Base-by-base conservation (phyloP, 139 green algal species). In the Coelastrella sp. region DNA sequence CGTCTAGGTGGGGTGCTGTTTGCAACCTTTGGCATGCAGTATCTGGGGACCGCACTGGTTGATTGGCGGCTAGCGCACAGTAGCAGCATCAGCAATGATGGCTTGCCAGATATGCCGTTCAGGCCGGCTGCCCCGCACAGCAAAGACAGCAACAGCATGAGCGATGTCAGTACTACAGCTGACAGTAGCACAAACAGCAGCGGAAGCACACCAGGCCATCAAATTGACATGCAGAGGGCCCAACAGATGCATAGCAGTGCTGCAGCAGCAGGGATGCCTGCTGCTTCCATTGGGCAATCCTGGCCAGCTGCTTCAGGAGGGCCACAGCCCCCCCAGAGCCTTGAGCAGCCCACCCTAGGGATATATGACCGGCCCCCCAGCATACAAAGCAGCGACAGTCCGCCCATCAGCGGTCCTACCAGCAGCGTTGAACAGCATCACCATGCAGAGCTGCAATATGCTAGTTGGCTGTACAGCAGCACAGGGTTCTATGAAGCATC, bases 1-100 rank as follows among this genome's bases (percentile, higher is more conserved):
- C 83, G 91, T 2, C 90, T 95, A 13, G 93, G 93, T 23, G 93
- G 93, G 7, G 92, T 95, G 32, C 91, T 95, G 4, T 94, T 95
- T 61, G 58, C 92, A 1, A 85, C 92, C 10, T 93, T 95, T 64
- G 94, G 94, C 19, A 54, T 88, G 59, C 73, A 90, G 59, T 84
- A 90, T 58, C 59, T 83, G 8, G 73, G 85, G 4, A 80, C 73
- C 32, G 85, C 73, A 16, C 8, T 90, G 20, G 58, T 76, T 17
- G 73, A 89, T 71, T 89, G 54, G 47, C 54, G 56, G n/a, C 47
- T 57, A 16, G 83, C 66, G 1, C 56, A n/a, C 8, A 75, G 58
- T n/a, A 84, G 73, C 85, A 83, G 73, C 85, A 90, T 17, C 73
- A 77, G 73, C 74, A 84, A 59, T 54, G 20, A 23, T 2, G 74